Evolutionary conservation across 768 basidiomycete species (phyloP).

Genomic region (Boletus reticulatus): DNA sequence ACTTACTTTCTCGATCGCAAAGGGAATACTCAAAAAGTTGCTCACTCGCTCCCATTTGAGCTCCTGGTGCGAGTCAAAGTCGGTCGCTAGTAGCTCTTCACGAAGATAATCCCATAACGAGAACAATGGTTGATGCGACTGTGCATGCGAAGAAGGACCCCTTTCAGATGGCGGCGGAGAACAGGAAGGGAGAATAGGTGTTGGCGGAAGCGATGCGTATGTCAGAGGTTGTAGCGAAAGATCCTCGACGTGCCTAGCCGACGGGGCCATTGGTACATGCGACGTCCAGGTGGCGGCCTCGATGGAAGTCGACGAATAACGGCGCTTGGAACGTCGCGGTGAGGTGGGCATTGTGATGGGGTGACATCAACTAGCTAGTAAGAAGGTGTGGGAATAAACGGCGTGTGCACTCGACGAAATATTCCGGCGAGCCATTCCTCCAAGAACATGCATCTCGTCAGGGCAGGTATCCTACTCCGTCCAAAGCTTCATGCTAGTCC

Average conservation of each 20-base stretch:
- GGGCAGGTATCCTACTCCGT: constrained; percentile 37
- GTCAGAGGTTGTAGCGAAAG: constrained; percentile 39
- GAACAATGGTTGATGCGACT: constrained; percentile 49
- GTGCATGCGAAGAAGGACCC: constrained; percentile 13
- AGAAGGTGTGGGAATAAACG: constrained; percentile 18
- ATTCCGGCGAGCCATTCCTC: background rate
- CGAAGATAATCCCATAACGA: constrained; percentile 91
- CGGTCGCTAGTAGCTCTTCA: constrained; percentile 87
- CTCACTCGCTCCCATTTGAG: constrained; percentile 95
- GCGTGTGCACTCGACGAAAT: background rate
- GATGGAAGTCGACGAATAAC: constrained; percentile 30
- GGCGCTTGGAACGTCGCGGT: constrained; percentile 32
- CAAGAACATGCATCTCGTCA: constrained; percentile 32
- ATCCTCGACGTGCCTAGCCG: constrained; percentile 17
- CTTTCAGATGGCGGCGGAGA: constrained; percentile 24
- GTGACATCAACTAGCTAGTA: background rate
- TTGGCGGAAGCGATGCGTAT: constrained; percentile 73
- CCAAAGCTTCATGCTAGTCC: constrained; percentile 28
- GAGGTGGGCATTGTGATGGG: constrained; percentile 28
- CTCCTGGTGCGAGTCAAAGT: constrained; percentile 92
- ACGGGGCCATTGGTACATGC: constrained; percentile 7
- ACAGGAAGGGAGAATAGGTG: constrained; percentile 57
- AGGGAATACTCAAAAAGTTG: constrained; percentile 90
- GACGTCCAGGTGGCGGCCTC: constrained; percentile 23
- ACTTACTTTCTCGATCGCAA: constrained; percentile 91